Evolutionary conservation across 176 grass and related monocot genomes (phyloP), one percentile per base, ranked within the genome.

Genomic region (Poa pratensis): DNA sequence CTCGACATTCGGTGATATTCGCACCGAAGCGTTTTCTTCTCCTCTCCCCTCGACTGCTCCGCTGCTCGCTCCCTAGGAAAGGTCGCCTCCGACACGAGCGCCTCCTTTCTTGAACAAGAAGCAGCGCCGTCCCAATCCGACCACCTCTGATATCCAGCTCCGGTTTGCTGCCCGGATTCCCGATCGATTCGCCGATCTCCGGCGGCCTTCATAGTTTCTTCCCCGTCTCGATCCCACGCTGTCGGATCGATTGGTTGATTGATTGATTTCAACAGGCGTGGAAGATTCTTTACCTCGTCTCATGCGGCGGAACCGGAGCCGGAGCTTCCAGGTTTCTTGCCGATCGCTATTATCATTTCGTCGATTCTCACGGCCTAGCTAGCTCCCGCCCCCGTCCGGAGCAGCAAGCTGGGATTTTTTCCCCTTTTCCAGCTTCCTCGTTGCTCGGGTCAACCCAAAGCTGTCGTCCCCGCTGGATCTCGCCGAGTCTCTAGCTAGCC

Each of bases 391-490:
- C 64, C 48, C 55, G 53, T 43, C 34, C 39, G 45, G 51, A 59
- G 34, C 80, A 70, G 10, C 80, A 73, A n/a, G 51, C 24, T 68
- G 6, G 18, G 49, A 51, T 51, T 27, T 64, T 79, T 69, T n/a
- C 45, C 14, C n/a, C 5, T 5, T 27, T 14, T 55, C 40, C 40
- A 80, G 60, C 43, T 34, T 30, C 19, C 52, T 76, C n/a, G 8
- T 76, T 20, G 27, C 16, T 7, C 10, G 10, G 40, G 69, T 72
- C 60, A 57, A 35, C 11, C 10, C 51, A 7, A 7, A 77, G 2
- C 34, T 24, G n/a, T n/a, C n/a, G 6, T 20, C 30, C 26, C 61
- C 52, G 79, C 16, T 69, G 79, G 64, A 69, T 80, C 78, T 80
- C 13, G 3, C 77, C 24, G 14, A 23, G 46, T 35, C 17, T 17